phyloP scores from a whole-genome alignment of 495 filamentous ascomycete species.

The Cladorrhinum samala region DNA sequence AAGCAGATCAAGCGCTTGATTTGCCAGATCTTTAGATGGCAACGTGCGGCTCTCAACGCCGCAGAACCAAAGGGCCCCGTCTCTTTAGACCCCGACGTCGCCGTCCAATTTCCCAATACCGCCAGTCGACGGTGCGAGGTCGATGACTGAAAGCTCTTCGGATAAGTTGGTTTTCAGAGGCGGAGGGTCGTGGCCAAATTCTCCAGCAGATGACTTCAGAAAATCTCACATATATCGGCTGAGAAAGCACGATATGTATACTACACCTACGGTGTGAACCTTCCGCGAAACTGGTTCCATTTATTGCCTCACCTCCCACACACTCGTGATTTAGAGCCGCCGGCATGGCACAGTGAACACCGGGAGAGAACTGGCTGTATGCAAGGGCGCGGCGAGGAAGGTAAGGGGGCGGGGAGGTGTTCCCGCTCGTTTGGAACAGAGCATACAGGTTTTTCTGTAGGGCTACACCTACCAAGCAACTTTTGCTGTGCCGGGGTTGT shows the following conservation, averaged over 20 bases:
- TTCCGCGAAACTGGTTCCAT: no score
- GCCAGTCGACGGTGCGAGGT: neutral
- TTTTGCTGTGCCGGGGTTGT: neutral
- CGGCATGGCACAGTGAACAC: no score
- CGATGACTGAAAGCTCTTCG: neutral
- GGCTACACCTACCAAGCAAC: constrained; percentile 7
- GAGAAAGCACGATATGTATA: neutral
- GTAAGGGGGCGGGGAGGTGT: neutral
- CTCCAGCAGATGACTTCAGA: neutral
- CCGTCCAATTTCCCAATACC: neutral
- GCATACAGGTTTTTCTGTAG: constrained; percentile 10
- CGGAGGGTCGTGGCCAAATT: neutral
- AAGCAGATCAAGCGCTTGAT: neutral
- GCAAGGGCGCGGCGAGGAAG: neutral
- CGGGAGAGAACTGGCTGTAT: no score
- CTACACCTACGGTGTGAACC: neutral
- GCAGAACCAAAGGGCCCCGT: neutral
- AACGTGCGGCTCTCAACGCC: neutral
- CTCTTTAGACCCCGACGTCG: neutral
- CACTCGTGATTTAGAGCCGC: no score
- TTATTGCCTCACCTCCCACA: no score
- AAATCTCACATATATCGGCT: neutral
- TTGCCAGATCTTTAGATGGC: neutral
- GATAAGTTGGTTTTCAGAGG: neutral
- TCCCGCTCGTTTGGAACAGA: constrained; percentile 6